A percentile compares a stretch with the other conserved stretches of the same genome.
These are phyloP conservation scores for Oryza longistaminata DNA, from an alignment of 176 grass and related monocot genomes.

Conservation along the genomic window DNA sequence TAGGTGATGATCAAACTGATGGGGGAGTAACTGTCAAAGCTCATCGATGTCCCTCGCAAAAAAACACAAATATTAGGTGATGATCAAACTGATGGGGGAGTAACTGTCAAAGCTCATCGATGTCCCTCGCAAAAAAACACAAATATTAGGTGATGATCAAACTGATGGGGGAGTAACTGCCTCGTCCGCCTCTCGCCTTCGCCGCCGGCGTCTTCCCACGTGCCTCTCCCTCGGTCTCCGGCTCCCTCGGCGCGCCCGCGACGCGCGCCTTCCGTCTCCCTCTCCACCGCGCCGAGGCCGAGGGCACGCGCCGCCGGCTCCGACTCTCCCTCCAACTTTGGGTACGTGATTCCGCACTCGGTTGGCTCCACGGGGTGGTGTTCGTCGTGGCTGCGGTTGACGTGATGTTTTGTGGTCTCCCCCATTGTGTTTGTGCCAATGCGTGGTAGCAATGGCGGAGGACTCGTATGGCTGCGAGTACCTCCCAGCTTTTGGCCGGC, in stretches of 20 bases:
- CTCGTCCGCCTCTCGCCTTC: neutral
- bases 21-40: no score
- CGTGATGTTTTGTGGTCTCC: neutral
- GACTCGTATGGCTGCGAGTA: no score
- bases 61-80: no score
- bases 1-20: no score
- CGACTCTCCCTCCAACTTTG: slow-evolving; percentile 32
- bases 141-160: no score
- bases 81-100: no score
- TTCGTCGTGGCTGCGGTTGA: neutral
- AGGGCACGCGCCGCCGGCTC: neutral
- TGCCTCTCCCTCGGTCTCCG: neutral
- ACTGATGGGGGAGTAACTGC: no score
- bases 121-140: no score
- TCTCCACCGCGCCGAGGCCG: slow-evolving; percentile 11
- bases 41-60: no score
- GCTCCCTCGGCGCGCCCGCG: neutral
- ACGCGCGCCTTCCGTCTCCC: neutral
- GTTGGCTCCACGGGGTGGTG: neutral
- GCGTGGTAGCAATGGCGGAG: neutral
- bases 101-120: no score
- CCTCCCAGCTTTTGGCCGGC: no score
- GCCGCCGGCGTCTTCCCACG: neutral
- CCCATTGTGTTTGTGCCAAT: neutral
- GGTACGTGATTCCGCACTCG: slow-evolving; percentile 20